Evolutionary conservation across 2,329 filamentous ascomycete genomes (phyloP).

Genomic region (Pestalotiopsis sp.): DNA sequence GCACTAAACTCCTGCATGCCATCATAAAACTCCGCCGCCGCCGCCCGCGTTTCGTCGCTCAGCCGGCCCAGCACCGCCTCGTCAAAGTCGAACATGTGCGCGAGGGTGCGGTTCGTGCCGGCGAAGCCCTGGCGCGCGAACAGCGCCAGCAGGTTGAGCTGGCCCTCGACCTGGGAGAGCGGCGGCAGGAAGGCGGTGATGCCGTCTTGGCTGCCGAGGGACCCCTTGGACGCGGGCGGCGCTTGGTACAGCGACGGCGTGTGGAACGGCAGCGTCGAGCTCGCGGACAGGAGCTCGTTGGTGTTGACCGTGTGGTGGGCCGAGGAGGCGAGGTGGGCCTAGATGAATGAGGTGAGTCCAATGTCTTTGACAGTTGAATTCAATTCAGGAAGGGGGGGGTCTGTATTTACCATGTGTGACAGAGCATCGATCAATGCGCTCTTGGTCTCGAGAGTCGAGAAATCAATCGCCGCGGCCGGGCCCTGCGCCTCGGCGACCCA

Average conservation of each 20-base stretch:
- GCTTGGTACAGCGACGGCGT: slow-evolving; percentile 39
- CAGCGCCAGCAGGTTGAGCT: slow-evolving; percentile 36
- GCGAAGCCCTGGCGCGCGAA: slow-evolving; percentile 42
- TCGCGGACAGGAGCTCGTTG: slow-evolving; percentile 36
- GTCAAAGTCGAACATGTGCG: slow-evolving; percentile 40
- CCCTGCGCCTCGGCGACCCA: slow-evolving; percentile 43
- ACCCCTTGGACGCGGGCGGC: slow-evolving; percentile 39
- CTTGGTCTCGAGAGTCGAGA: slow-evolving; percentile 31
- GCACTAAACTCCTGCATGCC: background rate
- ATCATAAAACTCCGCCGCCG: background rate
- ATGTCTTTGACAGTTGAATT: slow-evolving; percentile 27
- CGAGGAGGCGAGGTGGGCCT: slow-evolving; percentile 35
- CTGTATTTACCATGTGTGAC: background rate
- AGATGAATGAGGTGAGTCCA: slow-evolving; percentile 40
- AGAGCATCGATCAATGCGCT: slow-evolving; percentile 17
- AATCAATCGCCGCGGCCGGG: slow-evolving; percentile 38
- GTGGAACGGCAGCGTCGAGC: slow-evolving; percentile 41
- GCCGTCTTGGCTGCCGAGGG: slow-evolving; percentile 21
- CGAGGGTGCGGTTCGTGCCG: slow-evolving; percentile 34
- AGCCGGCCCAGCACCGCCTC: slow-evolving; percentile 20
- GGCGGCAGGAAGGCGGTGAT: slow-evolving; percentile 36
- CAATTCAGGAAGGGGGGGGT: no score
- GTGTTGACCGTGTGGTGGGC: slow-evolving; percentile 44
- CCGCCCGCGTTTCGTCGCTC: background rate
- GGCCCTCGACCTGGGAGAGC: slow-evolving; percentile 30